These are phyloP conservation scores for Porogramme epimiltina DNA, from an alignment of 1,284 basidiomycete genomes.

Conservation along the genomic window DNA sequence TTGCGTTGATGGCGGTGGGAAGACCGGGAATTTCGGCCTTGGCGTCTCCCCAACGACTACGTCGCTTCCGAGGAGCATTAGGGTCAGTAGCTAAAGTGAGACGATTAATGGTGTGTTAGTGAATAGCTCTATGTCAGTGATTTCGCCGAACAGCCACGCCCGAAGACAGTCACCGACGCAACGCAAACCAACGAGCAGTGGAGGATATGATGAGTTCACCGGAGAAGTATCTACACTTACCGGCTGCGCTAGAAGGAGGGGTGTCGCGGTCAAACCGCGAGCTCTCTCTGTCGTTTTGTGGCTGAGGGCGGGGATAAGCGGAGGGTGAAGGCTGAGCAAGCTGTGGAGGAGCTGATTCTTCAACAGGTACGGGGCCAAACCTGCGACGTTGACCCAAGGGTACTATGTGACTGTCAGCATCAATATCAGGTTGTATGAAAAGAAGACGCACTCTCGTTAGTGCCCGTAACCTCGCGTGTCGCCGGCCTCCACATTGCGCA, in stretches of 20 bases:
- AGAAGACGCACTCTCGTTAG: conserved; percentile 57
- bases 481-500: conserved; percentile 84
- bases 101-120: conserved; percentile 52
- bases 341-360: conserved; percentile 74
- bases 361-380: conserved; percentile 82
- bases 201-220: conserved; percentile 19
- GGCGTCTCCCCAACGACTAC: conserved; percentile 93
- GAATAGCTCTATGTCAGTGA: conserved; percentile 17
- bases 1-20: conserved; percentile 90
- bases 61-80: conserved; percentile 87
- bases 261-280: conserved; percentile 55
- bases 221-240: conserved; percentile 30
- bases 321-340: conserved; percentile 85
- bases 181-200: conserved; percentile 12
- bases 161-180: conserved; percentile 4
- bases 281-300: conserved; percentile 50
- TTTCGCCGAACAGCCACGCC: conserved; percentile 9
- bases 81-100: conserved; percentile 54
- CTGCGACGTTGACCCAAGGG: conserved; percentile 85
- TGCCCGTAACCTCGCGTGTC: conserved; percentile 79
- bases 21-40: conserved; percentile 88
- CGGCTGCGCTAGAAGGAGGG: conserved; percentile 31
- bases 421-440: conserved; percentile 13
- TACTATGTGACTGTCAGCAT: conserved; percentile 42
- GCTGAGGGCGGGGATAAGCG: conserved; percentile 70